phyloP scores from a whole-genome alignment of 129 eudicot species.

The Escallonia rubra region DNA sequence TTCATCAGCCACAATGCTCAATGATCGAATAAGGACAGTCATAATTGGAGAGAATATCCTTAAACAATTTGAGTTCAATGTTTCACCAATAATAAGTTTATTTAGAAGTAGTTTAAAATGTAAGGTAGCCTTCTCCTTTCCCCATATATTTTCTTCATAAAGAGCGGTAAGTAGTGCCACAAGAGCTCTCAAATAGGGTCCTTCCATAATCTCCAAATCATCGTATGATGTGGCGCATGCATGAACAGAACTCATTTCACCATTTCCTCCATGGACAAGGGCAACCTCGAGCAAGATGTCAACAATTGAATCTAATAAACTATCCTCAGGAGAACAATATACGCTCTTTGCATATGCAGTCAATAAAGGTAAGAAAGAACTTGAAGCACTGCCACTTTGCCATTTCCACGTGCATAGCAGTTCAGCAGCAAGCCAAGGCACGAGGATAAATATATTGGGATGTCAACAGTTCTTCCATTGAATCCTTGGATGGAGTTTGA shows the following conservation, averaged over 20 bases:
- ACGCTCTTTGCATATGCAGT: slow-evolving; percentile 30
- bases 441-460: slow-evolving; percentile 34
- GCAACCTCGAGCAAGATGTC: slow-evolving; percentile 77
- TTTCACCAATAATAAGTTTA: slow-evolving; percentile 70
- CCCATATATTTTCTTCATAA: slow-evolving; percentile 66
- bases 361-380: slow-evolving; percentile 68
- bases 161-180: slow-evolving; percentile 41
- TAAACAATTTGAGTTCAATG: slow-evolving; percentile 50
- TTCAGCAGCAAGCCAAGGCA: slow-evolving; percentile 94
- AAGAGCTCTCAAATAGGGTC: slow-evolving; percentile 69
- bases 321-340: slow-evolving; percentile 15
- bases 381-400: slow-evolving; percentile 70
- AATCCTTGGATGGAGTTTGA: slow-evolving; percentile 22
- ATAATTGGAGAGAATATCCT: slow-evolving; percentile 59
- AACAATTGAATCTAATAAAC: slow-evolving; percentile 46
- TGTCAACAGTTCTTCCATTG: slow-evolving; percentile 18
- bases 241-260: slow-evolving; percentile 33
- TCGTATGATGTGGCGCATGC: slow-evolving; percentile 27
- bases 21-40: slow-evolving; percentile 53
- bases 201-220: slow-evolving; percentile 56
- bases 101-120: slow-evolving; percentile 46
- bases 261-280: slow-evolving; percentile 50
- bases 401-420: slow-evolving; percentile 95
- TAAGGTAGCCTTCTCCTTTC: slow-evolving; percentile 44
- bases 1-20: slow-evolving; percentile 22